phyloP scores from a whole-genome alignment of 192 early-diverging fungal genomes.

The Chytriomyces confervae region DNA sequence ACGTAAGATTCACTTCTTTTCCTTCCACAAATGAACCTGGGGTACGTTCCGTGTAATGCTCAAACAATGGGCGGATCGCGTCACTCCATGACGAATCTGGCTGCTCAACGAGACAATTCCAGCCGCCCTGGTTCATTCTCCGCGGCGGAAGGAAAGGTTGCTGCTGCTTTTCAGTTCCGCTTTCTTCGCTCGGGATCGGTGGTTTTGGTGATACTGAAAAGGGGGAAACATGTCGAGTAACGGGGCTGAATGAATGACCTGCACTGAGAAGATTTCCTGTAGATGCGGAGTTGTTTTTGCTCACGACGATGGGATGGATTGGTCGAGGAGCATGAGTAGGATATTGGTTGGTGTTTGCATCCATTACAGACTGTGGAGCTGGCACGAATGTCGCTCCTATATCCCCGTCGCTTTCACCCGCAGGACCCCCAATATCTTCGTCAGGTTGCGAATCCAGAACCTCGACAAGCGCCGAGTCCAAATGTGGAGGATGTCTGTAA shows the following conservation, averaged over 20 bases:
- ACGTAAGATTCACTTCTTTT: conserved; percentile 98
- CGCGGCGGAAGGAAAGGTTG: conserved; percentile 44
- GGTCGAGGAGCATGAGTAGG: neutral
- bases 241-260: neutral
- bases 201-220: neutral
- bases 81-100: conserved; percentile 90
- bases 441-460: conserved; percentile 61
- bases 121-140: conserved; percentile 65
- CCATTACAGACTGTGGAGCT: neutral
- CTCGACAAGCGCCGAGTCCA: conserved; percentile 13
- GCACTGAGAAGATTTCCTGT: neutral
- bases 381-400: neutral
- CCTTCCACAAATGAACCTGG: conserved; percentile 98
- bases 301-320: neutral
- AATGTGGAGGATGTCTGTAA: conserved; percentile 82
- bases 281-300: neutral
- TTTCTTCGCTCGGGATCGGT: neutral
- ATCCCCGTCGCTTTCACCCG: neutral
- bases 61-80: conserved; percentile 91
- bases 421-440: neutral
- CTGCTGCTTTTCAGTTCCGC: conserved; percentile 45
- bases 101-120: conserved; percentile 89
- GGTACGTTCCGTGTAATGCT: conserved; percentile 97
- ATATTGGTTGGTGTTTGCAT: neutral
- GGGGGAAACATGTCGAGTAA: neutral